Base-by-base conservation (phyloP, 2,329 filamentous ascomycete genomes). In the Escovopsis sp. region DNA sequence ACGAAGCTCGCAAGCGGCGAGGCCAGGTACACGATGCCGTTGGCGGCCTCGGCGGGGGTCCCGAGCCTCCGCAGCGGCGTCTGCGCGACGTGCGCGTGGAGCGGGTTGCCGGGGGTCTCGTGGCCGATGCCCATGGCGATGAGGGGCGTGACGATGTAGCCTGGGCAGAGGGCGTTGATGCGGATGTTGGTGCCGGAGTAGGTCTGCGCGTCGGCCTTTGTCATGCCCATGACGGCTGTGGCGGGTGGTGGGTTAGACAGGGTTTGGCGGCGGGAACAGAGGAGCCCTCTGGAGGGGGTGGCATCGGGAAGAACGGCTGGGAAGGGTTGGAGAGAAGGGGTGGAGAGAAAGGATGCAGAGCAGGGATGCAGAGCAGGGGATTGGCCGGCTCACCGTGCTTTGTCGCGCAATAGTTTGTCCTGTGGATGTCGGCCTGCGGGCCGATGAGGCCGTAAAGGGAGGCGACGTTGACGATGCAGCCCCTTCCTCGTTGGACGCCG, bases 121-220 rank as follows among this genome's bases (percentile, higher is more conserved):
- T 48, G 36, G 48, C 49, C 18, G 38, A 37, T 9, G 39, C 21
- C 40, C 46, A 47, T 13, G 4, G 19, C 26, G 1, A 60, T 39
- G 4, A 66, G 42, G 1, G 63, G 60, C 3, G 62, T 67, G 31
- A 52, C 47, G 25, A 66, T 55, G 41, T 63, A 68, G 9, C 61
- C 67, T 0, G 70, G 71, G 37, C 71, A 73, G n/a, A 76, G 64
- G 3, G 68, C 69, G 45, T 76, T 76, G 49, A 76, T 68, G 33
- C 70, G 63, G 38, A 76, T 71, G 4, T 61, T 62, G 33, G 57
- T 46, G 4, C 56, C 45, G 1, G 63, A 65, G 51, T 74, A 75
- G 1, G 59, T 57, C 33, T 63, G 60, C 2, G 65, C 70, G 41
- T 75, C 70, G 2, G 61, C 61, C 45, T 59, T 65, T 8, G 67